phyloP scores from a whole-genome alignment of 2,329 filamentous ascomycete species.

The Berkeleyomyces rouxiae region DNA sequence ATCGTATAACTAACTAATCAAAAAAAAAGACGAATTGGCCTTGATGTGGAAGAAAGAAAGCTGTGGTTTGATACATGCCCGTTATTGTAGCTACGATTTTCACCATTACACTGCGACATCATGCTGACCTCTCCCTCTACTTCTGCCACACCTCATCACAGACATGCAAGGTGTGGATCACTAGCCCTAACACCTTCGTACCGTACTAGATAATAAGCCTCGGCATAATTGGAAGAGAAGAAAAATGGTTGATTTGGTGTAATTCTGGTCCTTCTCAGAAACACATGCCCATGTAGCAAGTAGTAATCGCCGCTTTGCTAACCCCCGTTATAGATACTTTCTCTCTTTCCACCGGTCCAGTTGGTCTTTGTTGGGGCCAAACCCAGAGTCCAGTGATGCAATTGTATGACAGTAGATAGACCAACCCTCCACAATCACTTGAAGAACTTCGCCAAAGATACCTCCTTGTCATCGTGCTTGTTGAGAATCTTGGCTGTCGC shows the following conservation, averaged over 20 bases:
- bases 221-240: background rate
- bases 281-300: background rate
- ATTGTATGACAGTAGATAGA: background rate
- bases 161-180: no score
- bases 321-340: background rate
- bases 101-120: no score
- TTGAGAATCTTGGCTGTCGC: slow-evolving; percentile 98
- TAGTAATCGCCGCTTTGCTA: background rate
- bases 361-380: background rate
- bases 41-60: no score
- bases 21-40: no score
- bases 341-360: background rate
- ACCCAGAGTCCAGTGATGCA: background rate
- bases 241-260: slow-evolving; percentile 4
- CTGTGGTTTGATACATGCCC: no score
- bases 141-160: no score
- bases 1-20: no score
- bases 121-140: no score
- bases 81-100: no score
- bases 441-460: slow-evolving; percentile 72
- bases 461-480: slow-evolving; percentile 98
- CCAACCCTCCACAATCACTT: slow-evolving; percentile 20
- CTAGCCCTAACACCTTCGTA: no score
- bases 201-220: no score
- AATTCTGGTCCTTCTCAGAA: slow-evolving; percentile 1